A percentile compares a stretch with the other conserved stretches of the same genome.
phyloP scores from a whole-genome alignment of 2,329 filamentous ascomycete genomes.

The Paecilomyces sp. region DNA sequence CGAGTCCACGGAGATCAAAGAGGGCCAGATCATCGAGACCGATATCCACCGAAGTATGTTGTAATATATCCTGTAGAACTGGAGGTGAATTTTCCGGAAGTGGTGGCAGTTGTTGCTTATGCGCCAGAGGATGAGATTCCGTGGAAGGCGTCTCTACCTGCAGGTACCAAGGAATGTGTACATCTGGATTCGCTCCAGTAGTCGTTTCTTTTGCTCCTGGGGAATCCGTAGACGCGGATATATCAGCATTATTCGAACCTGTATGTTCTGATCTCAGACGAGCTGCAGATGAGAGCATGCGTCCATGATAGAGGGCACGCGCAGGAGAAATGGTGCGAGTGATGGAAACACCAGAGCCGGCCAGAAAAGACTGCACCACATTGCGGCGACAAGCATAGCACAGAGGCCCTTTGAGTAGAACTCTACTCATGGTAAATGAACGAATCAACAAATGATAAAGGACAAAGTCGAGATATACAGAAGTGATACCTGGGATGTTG shows the following conservation, averaged over 20 bases:
- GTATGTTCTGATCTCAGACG: neutral
- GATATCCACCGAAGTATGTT: slow-evolving; percentile 74
- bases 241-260: neutral
- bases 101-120: slow-evolving; percentile 53
- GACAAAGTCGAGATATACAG: neutral
- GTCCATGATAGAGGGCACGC: slow-evolving; percentile 8
- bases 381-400: slow-evolving; percentile 23
- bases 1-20: slow-evolving; percentile 74
- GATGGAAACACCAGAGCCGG: slow-evolving; percentile 17
- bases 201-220: slow-evolving; percentile 2
- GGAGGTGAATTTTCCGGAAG: slow-evolving; percentile 63
- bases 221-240: neutral
- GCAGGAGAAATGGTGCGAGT: slow-evolving; percentile 11
- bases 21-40: slow-evolving; percentile 76
- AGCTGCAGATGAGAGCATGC: slow-evolving; percentile 16
- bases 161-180: slow-evolving; percentile 68
- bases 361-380: slow-evolving; percentile 21
- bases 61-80: slow-evolving; percentile 64
- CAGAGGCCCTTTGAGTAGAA: slow-evolving; percentile 20
- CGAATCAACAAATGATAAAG: neutral
- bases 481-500: neutral
- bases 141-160: slow-evolving; percentile 53
- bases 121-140: slow-evolving; percentile 35
- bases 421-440: slow-evolving; percentile 20
- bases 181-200: slow-evolving; percentile 2